These are phyloP conservation scores for Rossbeevera mucosa DNA, from an alignment of 768 basidiomycete species.

Conservation along the genomic window DNA sequence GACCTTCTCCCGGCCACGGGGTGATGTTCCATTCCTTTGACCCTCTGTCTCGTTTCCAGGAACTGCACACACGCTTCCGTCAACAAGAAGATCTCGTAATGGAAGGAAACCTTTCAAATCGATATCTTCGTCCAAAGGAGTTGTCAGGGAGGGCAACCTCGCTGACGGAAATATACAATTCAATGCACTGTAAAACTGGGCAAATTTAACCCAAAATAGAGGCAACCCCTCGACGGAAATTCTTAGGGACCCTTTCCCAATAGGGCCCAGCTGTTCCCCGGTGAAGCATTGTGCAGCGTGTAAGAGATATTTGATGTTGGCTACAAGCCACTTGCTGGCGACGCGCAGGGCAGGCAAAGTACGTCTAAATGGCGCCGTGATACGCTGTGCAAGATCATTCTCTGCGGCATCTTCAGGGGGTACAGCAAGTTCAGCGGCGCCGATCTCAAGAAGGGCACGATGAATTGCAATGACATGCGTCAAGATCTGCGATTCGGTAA, in stretches of 20 bases:
- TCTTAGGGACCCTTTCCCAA: conserved; percentile 17
- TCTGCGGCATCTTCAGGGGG: conserved; percentile 51
- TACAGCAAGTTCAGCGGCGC: conserved; percentile 53
- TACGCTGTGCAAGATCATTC: conserved; percentile 68
- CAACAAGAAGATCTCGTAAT: conserved; percentile 56
- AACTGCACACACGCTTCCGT: conserved; percentile 9
- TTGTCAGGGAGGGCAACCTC: conserved; percentile 51
- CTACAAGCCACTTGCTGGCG: conserved; percentile 82
- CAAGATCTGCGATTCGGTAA: conserved; percentile 62
- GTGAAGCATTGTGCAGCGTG: conserved; percentile 38
- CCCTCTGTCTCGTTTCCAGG: conserved; percentile 21
- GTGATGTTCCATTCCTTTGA: conserved; percentile 20
- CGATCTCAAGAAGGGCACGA: conserved; percentile 60
- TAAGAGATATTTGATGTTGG: conserved; percentile 64
- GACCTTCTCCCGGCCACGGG: conserved; percentile 40
- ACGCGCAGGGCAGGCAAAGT: conserved; percentile 84
- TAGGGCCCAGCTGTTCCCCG: conserved; percentile 8
- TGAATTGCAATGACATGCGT: conserved; percentile 65
- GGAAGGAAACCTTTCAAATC: conserved; percentile 89
- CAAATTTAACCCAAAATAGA: conserved; percentile 71
- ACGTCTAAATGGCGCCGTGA: conserved; percentile 82
- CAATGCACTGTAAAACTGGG: conserved; percentile 60
- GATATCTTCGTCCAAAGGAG: conserved; percentile 82
- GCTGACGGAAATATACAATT: conserved; percentile 62
- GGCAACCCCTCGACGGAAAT: conserved; percentile 32